Conservation (phyloP, 2,329 filamentous ascomycete species). For the Blastomyces emzantsi region DNA sequence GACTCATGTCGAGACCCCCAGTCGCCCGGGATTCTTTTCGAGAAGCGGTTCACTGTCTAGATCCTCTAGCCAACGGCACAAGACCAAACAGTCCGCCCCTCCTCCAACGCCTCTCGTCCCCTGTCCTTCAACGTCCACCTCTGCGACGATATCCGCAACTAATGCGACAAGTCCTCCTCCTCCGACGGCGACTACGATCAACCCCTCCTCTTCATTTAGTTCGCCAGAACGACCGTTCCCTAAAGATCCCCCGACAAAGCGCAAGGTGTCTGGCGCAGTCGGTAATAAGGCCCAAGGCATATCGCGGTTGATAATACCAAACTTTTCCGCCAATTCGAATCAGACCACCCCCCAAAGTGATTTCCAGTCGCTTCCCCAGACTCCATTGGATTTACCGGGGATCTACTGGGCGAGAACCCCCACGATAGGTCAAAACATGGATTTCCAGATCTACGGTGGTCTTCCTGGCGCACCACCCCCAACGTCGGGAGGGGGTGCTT, state of each 20-base stretch:
- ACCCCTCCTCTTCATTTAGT: not conserved
- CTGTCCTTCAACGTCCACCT: not conserved
- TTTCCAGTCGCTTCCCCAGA: not conserved
- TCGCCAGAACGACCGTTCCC: not conserved
- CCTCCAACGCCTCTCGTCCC: not conserved
- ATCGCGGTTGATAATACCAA: constrained; percentile 6
- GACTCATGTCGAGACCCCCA: constrained; percentile 2
- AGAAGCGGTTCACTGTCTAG: not conserved
- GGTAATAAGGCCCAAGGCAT: not conserved
- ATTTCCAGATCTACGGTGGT: constrained; percentile 16
- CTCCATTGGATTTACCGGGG: not conserved
- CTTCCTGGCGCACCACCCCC: constrained; percentile 24
- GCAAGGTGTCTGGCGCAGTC: not conserved
- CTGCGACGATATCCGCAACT: not conserved
- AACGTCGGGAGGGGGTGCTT: constrained; percentile 26
- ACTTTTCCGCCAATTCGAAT: not conserved
- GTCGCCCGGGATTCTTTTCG: constrained; percentile 5
- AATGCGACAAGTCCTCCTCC: not conserved
- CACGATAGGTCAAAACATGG: not conserved
- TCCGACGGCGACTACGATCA: not conserved
- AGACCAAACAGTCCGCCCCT: not conserved
- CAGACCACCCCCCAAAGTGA: not conserved
- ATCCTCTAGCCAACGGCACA: not conserved
- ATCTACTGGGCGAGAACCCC: not conserved
- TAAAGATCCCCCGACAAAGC: not conserved